These are phyloP conservation scores for Lavandula angustifolia DNA, from an alignment of 257 asterid species.

Conservation along the genomic window DNA sequence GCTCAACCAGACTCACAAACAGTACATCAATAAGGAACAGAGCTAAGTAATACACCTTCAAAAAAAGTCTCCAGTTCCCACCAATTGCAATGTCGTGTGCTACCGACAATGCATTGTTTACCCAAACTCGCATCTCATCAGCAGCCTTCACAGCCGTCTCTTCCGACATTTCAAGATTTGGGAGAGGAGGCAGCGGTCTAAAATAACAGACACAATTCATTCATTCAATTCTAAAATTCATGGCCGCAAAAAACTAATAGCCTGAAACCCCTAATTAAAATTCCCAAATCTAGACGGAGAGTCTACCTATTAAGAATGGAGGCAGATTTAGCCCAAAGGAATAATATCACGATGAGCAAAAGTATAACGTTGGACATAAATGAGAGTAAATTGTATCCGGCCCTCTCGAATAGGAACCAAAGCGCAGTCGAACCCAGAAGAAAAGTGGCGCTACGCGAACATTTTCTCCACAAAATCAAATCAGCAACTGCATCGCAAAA, in stretches of 20 bases:
- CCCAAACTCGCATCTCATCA: constrained; percentile 67
- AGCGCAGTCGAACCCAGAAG: constrained; percentile 70
- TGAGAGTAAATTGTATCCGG: constrained; percentile 76
- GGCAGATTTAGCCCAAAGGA: constrained; percentile 95
- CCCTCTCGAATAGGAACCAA: constrained; percentile 87
- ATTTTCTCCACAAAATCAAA: constrained; percentile 73
- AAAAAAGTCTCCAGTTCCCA: constrained; percentile 62
- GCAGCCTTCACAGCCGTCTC: constrained; percentile 67
- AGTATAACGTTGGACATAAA: constrained; percentile 73
- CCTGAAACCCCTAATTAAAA: constrained; percentile 1
- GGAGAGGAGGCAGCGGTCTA: constrained; percentile 98
- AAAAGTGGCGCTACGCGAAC: constrained; percentile 50
- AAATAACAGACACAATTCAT: constrained; percentile 26
- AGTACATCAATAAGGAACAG: constrained; percentile 16
- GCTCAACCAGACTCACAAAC: constrained; percentile 18
- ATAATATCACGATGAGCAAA: constrained; percentile 76
- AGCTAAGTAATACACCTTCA: constrained; percentile 53
- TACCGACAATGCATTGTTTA: constrained; percentile 59
- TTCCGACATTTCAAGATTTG: constrained; percentile 77
- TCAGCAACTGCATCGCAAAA: constrained; percentile 72
- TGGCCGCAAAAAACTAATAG: constrained; percentile 2
- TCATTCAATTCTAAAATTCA: constrained; percentile 15
- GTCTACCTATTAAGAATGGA: constrained; percentile 83
- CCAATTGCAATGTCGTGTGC: constrained; percentile 72
- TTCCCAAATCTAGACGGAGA: constrained; percentile 4